These are phyloP conservation scores for Mycena alexandri DNA, from an alignment of 768 basidiomycete species.

Conservation along the genomic window DNA sequence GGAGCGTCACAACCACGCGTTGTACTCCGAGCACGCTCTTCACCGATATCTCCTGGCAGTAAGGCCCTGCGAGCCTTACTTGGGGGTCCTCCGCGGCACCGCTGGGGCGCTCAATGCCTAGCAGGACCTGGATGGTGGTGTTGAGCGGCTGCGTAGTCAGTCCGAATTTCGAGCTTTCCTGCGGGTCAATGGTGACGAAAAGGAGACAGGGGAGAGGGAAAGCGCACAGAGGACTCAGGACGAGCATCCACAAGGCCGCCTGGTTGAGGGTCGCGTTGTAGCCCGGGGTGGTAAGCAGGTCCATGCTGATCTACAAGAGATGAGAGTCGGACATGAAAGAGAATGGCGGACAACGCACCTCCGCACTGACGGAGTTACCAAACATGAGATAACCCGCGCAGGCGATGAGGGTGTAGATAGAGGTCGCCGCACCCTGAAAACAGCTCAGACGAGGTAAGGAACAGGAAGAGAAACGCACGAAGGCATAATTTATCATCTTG, in stretches of 20 bases:
- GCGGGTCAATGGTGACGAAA: background rate
- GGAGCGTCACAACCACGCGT: constrained; percentile 68
- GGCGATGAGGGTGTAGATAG: constrained; percentile 76
- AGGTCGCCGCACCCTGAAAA: constrained; percentile 69
- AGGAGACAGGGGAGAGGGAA: background rate
- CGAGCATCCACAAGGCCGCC: constrained; percentile 88
- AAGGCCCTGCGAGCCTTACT: no score
- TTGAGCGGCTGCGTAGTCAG: constrained; percentile 89
- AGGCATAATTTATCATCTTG: constrained; percentile 88
- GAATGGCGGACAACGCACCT: constrained; percentile 58
- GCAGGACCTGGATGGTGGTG: constrained; percentile 82
- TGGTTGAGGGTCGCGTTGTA: constrained; percentile 81
- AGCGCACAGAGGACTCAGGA: constrained; percentile 79
- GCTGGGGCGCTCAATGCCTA: constrained; percentile 70
- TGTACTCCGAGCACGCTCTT: constrained; percentile 65
- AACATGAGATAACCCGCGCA: constrained; percentile 95
- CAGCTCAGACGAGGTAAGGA: constrained; percentile 1
- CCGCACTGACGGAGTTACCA: constrained; percentile 81
- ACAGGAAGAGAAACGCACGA: constrained; percentile 61
- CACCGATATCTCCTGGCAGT: constrained; percentile 49
- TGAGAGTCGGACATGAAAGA: background rate
- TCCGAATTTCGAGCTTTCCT: constrained; percentile 85
- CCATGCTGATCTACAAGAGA: constrained; percentile 77
- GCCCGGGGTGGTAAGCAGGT: constrained; percentile 79
- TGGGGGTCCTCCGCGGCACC: constrained; percentile 54